Evolutionary conservation across 176 grass and related monocot genomes (phyloP).

Genomic region (Musa beccarii): DNA sequence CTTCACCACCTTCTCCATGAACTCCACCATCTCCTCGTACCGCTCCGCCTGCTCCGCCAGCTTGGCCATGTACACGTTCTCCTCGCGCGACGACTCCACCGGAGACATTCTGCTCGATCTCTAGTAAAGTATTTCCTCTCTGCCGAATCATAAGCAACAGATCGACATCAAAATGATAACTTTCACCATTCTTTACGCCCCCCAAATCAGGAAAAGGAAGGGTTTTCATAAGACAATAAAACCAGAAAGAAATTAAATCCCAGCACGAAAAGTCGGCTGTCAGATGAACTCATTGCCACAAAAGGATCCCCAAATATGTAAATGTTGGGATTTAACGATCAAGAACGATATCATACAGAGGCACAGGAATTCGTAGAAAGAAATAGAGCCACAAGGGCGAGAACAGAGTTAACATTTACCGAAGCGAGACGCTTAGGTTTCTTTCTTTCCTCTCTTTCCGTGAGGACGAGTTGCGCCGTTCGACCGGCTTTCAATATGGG

Average conservation of each 20-base stretch:
- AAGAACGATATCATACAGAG: neutral
- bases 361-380: neutral
- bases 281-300: neutral
- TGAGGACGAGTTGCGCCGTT: neutral
- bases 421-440: neutral
- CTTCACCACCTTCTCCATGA: constrained; percentile 61
- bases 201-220: neutral
- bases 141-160: neutral
- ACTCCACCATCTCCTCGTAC: constrained; percentile 51
- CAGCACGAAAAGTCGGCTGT: no score
- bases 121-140: neutral
- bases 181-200: neutral
- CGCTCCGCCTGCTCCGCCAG: constrained; percentile 51
- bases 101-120: neutral
- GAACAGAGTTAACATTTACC: neutral
- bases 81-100: constrained; percentile 31
- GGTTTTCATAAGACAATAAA: no score
- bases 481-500: neutral
- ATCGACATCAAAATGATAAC: neutral
- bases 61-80: constrained; percentile 57
- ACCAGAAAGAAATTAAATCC: no score
- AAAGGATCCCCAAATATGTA: neutral
- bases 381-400: no score
- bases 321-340: neutral
- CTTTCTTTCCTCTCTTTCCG: neutral